phyloP scores from a whole-genome alignment of 257 asterid genomes.

The Voacanga thouarsii region DNA sequence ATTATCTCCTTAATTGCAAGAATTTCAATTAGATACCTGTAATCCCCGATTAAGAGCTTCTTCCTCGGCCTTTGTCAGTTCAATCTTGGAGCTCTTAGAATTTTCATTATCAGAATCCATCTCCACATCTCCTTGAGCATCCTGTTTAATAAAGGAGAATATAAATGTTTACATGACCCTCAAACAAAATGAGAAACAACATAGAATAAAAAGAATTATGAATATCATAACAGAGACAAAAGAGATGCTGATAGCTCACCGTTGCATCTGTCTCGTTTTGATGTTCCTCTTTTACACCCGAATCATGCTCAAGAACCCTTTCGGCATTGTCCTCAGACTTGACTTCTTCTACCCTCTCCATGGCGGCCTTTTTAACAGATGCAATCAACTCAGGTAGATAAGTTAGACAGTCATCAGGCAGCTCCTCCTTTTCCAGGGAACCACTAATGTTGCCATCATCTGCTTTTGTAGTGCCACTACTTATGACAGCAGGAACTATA shows the following conservation, averaged over 20 bases:
- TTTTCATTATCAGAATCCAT: slow-evolving; percentile 70
- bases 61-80: slow-evolving; percentile 86
- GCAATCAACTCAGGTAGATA: slow-evolving; percentile 72
- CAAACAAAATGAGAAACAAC: slow-evolving; percentile 2
- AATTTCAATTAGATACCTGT: slow-evolving; percentile 57
- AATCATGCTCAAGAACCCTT: slow-evolving; percentile 29
- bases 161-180: slow-evolving; percentile 12
- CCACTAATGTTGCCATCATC: slow-evolving; percentile 25
- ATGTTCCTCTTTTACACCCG: slow-evolving; percentile 36
- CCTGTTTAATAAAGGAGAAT: slow-evolving; percentile 38
- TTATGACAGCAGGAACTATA: slow-evolving; percentile 25
- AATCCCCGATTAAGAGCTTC: slow-evolving; percentile 90
- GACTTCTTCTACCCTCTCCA: slow-evolving; percentile 54
- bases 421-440: slow-evolving; percentile 21
- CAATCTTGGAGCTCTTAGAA: slow-evolving; percentile 62
- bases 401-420: slow-evolving; percentile 41
- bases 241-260: slow-evolving; percentile 36
- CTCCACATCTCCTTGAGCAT: slow-evolving; percentile 56
- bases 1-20: not conserved
- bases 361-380: slow-evolving; percentile 57
- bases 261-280: slow-evolving; percentile 49
- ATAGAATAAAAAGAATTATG: not conserved
- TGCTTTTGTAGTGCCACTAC: slow-evolving; percentile 30
- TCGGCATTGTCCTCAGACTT: slow-evolving; percentile 45
- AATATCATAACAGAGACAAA: not conserved